Base-by-base conservation (phyloP, 345 rosid species). In the Conringia planisiliqua region DNA sequence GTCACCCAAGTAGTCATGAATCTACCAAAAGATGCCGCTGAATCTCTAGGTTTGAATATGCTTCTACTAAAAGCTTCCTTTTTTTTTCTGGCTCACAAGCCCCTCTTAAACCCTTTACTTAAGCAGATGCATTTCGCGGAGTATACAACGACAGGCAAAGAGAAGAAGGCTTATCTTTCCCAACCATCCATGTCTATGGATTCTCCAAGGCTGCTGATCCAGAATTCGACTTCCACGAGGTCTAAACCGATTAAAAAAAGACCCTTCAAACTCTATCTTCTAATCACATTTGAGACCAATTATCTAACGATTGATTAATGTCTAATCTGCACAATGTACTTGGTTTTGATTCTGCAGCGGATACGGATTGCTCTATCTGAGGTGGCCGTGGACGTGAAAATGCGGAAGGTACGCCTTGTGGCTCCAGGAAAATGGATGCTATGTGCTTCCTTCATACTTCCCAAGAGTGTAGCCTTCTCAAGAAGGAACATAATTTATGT, bases 361-460 rank as follows among this genome's bases (percentile, higher is more conserved):
- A 87, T 90, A 82, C 81, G 92, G 69, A 88, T 88, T 38, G 86
- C 86, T 30, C 52, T 94, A 66, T 73, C 79, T 2, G 97, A 88
- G 76, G 98, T 82, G 29, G 95, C 86, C 1, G 92, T 94, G 43
- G 74, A 87, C 43, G 97, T 93, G 3, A 88, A 88, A 72, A 85
- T 90, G 90, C 84, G 77, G 16, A 85, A 71, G 73, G 95, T 90
- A 62, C 91, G 91, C 6, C 89, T 80, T 0, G 98, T 90, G 66
- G 94, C 98, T 32, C 98, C 97, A 0, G 92, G 97, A 39, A 94
- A 94, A 86, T 89, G 92, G 89, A 91, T 93, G 98, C 50, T 93
- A 16, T 83, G 93, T 79, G 97, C 96, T 11, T 89, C 90, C 63
- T 94, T 93, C 70, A 72, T 81, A 52, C 93, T 94, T 30, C 96